A percentile compares a stretch with the other conserved stretches of the same genome.
Conservation (phyloP, 1,139 yeast species). For the Candida frijolesensis region DNA sequence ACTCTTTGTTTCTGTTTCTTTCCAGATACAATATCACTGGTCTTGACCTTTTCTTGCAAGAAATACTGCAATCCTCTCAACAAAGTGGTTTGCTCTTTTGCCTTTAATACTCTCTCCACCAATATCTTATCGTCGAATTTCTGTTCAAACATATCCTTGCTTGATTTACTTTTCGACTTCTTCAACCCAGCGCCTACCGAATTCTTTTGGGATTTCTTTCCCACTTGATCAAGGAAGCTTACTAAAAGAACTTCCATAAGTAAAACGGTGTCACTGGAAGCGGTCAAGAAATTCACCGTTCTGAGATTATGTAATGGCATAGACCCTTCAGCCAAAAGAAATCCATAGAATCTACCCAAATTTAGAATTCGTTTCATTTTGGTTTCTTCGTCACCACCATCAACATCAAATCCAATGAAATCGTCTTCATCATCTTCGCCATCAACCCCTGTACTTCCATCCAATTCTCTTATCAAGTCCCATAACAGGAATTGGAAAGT, state of each 20-base stretch:
- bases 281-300: slow-evolving; percentile 72
- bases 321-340: slow-evolving; percentile 68
- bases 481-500: slow-evolving; percentile 88
- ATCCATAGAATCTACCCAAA: slow-evolving; percentile 79
- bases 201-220: slow-evolving; percentile 61
- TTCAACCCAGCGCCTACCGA: slow-evolving; percentile 49
- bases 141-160: slow-evolving; percentile 33
- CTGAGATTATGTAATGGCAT: slow-evolving; percentile 73
- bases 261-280: slow-evolving; percentile 63
- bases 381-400: slow-evolving; percentile 41
- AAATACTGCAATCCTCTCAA: slow-evolving; percentile 77
- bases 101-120: slow-evolving; percentile 56
- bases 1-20: slow-evolving; percentile 63
- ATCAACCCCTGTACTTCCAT: slow-evolving; percentile 43
- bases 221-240: slow-evolving; percentile 65
- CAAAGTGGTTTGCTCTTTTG: slow-evolving; percentile 63
- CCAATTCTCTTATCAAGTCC: slow-evolving; percentile 82
- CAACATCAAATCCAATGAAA: slow-evolving; percentile 38
- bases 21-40: slow-evolving; percentile 56
- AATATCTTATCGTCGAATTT: slow-evolving; percentile 58
- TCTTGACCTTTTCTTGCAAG: slow-evolving; percentile 53
- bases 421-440: slow-evolving; percentile 37
- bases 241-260: slow-evolving; percentile 76
- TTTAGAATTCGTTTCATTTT: slow-evolving; percentile 65
- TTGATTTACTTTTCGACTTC: slow-evolving; percentile 25